A percentile compares a stretch with the other conserved stretches of the same genome.
phyloP scores from a whole-genome alignment of 129 eudicot genomes.

The Silybum marianum region DNA sequence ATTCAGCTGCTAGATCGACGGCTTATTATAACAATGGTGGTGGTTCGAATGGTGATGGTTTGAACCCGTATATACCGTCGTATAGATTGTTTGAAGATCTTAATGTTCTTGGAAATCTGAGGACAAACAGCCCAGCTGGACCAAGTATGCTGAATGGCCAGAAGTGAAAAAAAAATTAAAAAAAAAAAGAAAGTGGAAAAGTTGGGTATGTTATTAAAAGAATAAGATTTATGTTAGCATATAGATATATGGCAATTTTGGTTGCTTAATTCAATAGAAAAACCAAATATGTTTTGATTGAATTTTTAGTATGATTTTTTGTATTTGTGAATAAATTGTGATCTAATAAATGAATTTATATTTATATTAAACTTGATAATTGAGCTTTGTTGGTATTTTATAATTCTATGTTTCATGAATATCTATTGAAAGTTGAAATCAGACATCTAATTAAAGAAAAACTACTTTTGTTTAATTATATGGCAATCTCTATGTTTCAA shows the following conservation, averaged over 20 bases:
- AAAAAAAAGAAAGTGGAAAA: neutral
- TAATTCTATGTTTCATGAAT: too few relatives aligned
- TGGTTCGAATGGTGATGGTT: constrained; percentile 41
- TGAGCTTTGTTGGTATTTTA: neutral
- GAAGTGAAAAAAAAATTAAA: constrained; percentile 30
- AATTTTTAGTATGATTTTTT: neutral
- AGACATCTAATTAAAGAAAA: too few relatives aligned
- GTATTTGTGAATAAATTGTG: constrained; percentile 5
- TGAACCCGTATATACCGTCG: constrained; percentile 74
- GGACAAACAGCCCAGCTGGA: constrained; percentile 48
- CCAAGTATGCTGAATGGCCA: constrained; percentile 63
- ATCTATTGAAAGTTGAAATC: too few relatives aligned
- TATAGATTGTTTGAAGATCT: constrained; percentile 96
- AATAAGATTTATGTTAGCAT: constrained; percentile 10
- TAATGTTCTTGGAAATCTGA: constrained; percentile 61
- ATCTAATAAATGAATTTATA: neutral
- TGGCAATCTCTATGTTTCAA: too few relatives aligned
- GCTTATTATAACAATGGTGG: constrained; percentile 30
- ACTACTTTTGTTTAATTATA: too few relatives aligned
- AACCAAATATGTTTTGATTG: neutral
- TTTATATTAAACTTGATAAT: neutral
- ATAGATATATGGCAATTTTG: neutral
- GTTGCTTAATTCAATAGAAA: neutral
- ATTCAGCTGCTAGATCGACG: constrained; percentile 37
- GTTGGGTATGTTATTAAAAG: neutral